Base-by-base conservation (phyloP, 2,329 filamentous ascomycete genomes). In the Pyrenochaeta sp. region DNA sequence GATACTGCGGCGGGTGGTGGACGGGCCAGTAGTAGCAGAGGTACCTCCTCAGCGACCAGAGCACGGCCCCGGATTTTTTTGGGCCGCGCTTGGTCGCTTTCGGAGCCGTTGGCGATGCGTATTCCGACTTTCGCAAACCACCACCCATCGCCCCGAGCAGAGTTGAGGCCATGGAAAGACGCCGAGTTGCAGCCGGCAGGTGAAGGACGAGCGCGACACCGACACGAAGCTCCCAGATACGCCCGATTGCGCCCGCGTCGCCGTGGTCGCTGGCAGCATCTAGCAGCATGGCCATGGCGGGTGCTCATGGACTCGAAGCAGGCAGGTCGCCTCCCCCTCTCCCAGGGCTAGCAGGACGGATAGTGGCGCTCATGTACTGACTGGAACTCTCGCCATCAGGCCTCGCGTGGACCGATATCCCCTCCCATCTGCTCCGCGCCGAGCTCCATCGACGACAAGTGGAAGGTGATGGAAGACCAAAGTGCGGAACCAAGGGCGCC, bases 381-480 rank as follows among this genome's bases (percentile, higher is more conserved):
- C 51, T 41, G 29, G 28, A 11, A 13, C 41, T 6, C 28, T 22
- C 32, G 18, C 10, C 18, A 14, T 5, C 35, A 69, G 67, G 58
- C 53, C 53, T 63, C 29, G 50, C 63, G 51, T 74, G 70, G 67
- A 53, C 62, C 38, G 62, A 72, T 44, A 63, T 77, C 19, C 72
- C 76, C 10, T 71, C 72, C 34, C 61, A 69, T 34, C 45, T 77
- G 34, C 74, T 82, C 24, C 74, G 68, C 48, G 75, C 73, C 23
- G 79, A 82, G 65, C 67, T 83, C 22, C 65, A 64, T 40, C 72
- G 78, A 57, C 69, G 81, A 62, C 74, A 79, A 58, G 67, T 74
- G 37, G 32, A 51, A 23, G 60, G 60, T n/a, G 68, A 73, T 41
- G 65, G 62, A 24, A 67, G 65, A 26, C 81, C 81, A n/a, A 55